Evolutionary conservation across 75 land plant species (phyloP), one percentile per base, ranked within the genome.

Genomic region (Cryptomeria japonica): DNA sequence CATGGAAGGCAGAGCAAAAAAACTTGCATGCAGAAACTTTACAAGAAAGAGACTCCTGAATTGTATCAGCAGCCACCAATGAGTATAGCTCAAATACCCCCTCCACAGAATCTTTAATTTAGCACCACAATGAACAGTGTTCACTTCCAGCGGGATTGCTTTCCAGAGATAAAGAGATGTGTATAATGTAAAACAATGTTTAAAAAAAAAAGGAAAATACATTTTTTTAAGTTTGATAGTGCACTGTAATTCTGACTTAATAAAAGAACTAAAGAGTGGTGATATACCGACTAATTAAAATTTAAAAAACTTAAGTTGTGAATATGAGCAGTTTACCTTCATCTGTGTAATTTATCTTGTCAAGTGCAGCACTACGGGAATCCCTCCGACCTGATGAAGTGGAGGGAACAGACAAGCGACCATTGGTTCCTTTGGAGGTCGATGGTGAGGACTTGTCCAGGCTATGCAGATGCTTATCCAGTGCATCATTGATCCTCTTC

Each of bases 331-430:
- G 1, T 87, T 55, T 15, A 85, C 86, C 86, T 14, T 51, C 91
- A 90, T 90, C 93, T 18, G 90, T 80, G 84, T 89, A 84, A 61
- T 88, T 88, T 70, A 83, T 87, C 88, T 90, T 92, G 61, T 91
- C 47, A 12, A 89, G 84, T 3, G 88, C 19, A 15, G 46, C 87
- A 15, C 80, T 82, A 47, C 90, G 88, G 22, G 90, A 53, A 39
- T 84, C 90, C 53, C 89, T 89, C 75, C 85, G 84, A 51, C 91
- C 91, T 3, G 70, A 82, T 22, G 91, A 90, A 16, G 89, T 80
- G 55, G 91, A 90, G 15, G 89, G 89, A 6, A 85, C 47, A 11
- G 73, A 38, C 28, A 89, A 13, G 4, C 90, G 88, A 8, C 87
- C 90, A 87, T 82, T 89, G 4, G 77, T 76, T 16, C 89, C 90